These are phyloP conservation scores for Ascocoryne sarcoides DNA, from an alignment of 2,329 filamentous ascomycete species.

Conservation along the genomic window DNA sequence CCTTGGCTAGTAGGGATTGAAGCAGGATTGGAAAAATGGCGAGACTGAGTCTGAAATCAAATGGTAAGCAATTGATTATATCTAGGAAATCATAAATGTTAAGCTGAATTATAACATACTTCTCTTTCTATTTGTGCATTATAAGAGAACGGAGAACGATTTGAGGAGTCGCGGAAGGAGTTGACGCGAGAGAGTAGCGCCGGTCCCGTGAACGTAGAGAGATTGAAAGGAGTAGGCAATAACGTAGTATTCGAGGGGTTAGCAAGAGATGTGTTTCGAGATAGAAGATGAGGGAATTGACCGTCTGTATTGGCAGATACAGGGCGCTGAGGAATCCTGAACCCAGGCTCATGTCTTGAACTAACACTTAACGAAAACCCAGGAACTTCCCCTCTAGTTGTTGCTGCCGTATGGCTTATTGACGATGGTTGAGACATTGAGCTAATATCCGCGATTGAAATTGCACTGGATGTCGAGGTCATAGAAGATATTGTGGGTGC, in stretches of 20 bases:
- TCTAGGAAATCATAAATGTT: background rate
- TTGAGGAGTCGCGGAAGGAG: conserved; percentile 1
- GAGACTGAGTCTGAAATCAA: background rate
- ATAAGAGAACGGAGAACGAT: conserved; percentile 4
- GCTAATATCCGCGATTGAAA: too few relatives aligned
- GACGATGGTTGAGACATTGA: too few relatives aligned
- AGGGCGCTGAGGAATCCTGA: conserved; percentile 16
- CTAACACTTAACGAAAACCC: conserved; percentile 1
- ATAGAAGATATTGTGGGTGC: conserved; percentile 7
- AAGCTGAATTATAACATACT: conserved; percentile 6
- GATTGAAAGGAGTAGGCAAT: background rate
- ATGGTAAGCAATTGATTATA: background rate
- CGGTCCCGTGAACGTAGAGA: background rate
- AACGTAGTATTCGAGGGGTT: background rate
- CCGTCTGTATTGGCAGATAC: conserved; percentile 8
- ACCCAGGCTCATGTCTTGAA: conserved; percentile 4
- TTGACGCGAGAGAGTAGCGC: background rate
- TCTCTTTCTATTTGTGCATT: conserved; percentile 14
- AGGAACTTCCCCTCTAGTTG: background rate
- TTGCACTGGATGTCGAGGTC: conserved; percentile 3
- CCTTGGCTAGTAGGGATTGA: background rate
- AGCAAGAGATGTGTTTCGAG: background rate
- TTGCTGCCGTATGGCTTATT: background rate
- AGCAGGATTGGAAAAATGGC: conserved; percentile 5
- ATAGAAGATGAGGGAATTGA: conserved; percentile 1